Conservation (phyloP, 129 eudicot genomes). For the Arctium minus region DNA sequence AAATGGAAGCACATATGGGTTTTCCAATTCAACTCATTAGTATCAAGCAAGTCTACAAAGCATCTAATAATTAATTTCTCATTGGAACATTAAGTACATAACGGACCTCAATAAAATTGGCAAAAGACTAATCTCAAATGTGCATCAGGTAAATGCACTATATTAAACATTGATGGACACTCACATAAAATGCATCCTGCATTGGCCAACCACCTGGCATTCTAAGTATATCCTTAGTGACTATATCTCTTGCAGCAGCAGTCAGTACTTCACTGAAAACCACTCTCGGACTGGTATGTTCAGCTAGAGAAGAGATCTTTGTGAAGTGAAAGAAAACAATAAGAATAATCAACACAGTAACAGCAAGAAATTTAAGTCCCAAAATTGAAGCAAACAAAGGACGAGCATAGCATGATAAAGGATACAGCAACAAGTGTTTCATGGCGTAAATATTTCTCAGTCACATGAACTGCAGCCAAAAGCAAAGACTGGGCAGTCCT, state of each 20-base stretch:
- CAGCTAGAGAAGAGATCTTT: conserved; percentile 88
- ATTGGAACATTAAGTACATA: not conserved
- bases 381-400: not conserved
- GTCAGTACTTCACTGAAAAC: conserved; percentile 87
- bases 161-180: conserved; percentile 19
- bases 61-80: not conserved
- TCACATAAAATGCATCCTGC: conserved; percentile 93
- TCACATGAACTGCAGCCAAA: conserved; percentile 71
- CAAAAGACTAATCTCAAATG: not conserved
- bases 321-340: conserved; percentile 46
- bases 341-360: not conserved
- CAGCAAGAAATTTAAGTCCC: not conserved
- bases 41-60: not conserved
- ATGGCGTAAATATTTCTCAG: conserved; percentile 90
- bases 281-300: conserved; percentile 65
- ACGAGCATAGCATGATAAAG: conserved; percentile 8
- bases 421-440: conserved; percentile 95
- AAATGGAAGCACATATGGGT: not conserved
- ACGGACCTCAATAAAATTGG: not conserved
- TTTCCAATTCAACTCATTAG: not conserved
- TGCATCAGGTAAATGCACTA: not conserved
- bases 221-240: conserved; percentile 89
- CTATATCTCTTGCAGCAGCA: conserved; percentile 85
- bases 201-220: conserved; percentile 99
- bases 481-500: conserved; percentile 96